Evolutionary conservation across 2,329 filamentous ascomycete species (phyloP), one percentile per base, ranked within the genome.

Genomic region (Cladosporium colombiae): DNA sequence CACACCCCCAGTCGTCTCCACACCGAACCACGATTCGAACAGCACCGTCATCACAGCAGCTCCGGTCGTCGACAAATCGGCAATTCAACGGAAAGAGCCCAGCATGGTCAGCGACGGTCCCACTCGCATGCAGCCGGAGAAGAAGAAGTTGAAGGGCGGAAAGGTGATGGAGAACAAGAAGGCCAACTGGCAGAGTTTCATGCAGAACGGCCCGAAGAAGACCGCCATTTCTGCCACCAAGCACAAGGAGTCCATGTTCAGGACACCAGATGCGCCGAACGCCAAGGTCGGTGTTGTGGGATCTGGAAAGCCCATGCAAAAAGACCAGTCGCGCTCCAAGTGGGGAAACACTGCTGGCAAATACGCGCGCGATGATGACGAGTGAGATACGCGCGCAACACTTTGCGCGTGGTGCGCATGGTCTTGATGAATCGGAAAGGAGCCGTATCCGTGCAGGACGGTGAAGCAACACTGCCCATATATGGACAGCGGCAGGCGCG

Each of bases 281-380:
- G 93, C 91, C 66, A 87, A 93, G 90, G 95, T 99, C 75, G 95
- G 95, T 37, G 97, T 99, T 75, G 97, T 92, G 10, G 95, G 95
- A 68, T 97, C 93, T 64, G 95, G 95, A 67, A 92, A 97, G 79
- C 86, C 90, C 70, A 98, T 98, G 95, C 91, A 93, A 72, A 97
- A 97, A 79, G 95, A 97, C 76, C 72, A 70, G 59, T 69, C 66
- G 27, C 69, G 73, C 31, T 67, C 69, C 33, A 74, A 73, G 52
- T 76, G 72, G 70, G 70, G 72, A 8, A 74, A 70, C 44, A 66
- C 60, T 16, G 62, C 63, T 33, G 67, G 68, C 27, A 72, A 71
- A 6, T 59, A 59, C 8, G 65, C 55, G 2, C 60, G 50, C 25
- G 70, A 71, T 3, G 55, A 52, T 2, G 62, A 65, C 8, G 70